Base-by-base conservation (phyloP, 2,329 filamentous ascomycete genomes). In the Fonsecaea multimorphosa region DNA sequence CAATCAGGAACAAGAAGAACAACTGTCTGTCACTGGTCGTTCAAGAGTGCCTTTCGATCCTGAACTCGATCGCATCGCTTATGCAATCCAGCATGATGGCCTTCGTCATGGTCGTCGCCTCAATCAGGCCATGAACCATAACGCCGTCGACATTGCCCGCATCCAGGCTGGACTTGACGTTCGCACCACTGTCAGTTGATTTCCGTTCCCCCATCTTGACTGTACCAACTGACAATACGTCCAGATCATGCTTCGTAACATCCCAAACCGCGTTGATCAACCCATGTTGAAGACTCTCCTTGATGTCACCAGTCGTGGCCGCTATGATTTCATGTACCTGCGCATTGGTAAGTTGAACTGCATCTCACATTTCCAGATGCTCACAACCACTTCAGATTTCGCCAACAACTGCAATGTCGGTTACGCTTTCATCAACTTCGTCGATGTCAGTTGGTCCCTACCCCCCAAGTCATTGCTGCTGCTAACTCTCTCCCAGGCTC, bases 381-480 rank as follows among this genome's bases (percentile, higher is more conserved):
- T 57, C 38, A 56, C 69, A 64, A 70, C 46, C 9, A 27, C 49
- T 58, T 54, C 55, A 82, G 91, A 93, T 76, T 93, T 93, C 72
- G 87, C 87, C 61, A 92, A 92, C 72, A 88, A 92, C 69, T 92
- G 90, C 88, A 93, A 93, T 76, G 94, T 98, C 65, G 95, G 95
- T 53, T 98, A 98, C 78, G 94, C 93, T 0, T 99, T 98, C 78
- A 92, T 99, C 80, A 97, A 99, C 78, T 97, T 98, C 72, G 86
- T 89, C 51, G 88, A 93, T 76, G 89, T 91, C 78, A 85, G 89
- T 75, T 6, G 31, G 65, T 27, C 38, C 9, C 14, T 27, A 24
- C 9, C 34, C n/a, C 8, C 40, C 31, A 31, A n/a, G 27, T 14
- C 31, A 55, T 24, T 5, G 49, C 29, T 61, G 24, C 27, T 12